phyloP scores from a whole-genome alignment of 2,329 filamentous ascomycete species.

The Apiospora rasikravindrae region DNA sequence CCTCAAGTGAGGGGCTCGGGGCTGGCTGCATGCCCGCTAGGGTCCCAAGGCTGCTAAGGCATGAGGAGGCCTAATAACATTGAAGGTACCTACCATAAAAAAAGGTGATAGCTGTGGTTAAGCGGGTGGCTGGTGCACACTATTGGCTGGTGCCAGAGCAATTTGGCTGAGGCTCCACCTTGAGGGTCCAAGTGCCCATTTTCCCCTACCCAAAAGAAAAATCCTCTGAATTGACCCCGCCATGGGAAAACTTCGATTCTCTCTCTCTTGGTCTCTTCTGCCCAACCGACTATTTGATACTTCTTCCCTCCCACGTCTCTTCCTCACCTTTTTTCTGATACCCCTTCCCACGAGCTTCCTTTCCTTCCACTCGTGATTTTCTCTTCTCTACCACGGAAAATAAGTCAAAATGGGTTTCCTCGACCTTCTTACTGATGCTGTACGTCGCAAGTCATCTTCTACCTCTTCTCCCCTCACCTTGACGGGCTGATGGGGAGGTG shows the following conservation, averaged over 20 bases:
- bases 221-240: conserved; percentile 18
- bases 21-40: neutral
- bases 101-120: neutral
- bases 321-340: conserved; percentile 36
- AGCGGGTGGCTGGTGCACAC: neutral
- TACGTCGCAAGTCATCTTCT: conserved; percentile 22
- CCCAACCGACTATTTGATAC: conserved; percentile 9
- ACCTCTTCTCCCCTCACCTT: conserved; percentile 15
- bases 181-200: conserved; percentile 16
- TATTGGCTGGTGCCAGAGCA: neutral
- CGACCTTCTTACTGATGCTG: conserved; percentile 62
- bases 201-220: conserved; percentile 16
- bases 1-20: neutral
- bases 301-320: conserved; percentile 33
- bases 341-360: conserved; percentile 30
- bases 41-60: neutral
- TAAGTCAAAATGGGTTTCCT: conserved; percentile 62
- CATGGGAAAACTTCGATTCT: conserved; percentile 19
- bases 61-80: neutral
- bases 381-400: conserved; percentile 20
- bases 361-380: conserved; percentile 24
- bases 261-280: conserved; percentile 6
- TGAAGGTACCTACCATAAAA: neutral
- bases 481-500: neutral
- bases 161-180: neutral